phyloP scores from a whole-genome alignment of 371 early-diverging fungal species.

The Rhizopus arrhizus region DNA sequence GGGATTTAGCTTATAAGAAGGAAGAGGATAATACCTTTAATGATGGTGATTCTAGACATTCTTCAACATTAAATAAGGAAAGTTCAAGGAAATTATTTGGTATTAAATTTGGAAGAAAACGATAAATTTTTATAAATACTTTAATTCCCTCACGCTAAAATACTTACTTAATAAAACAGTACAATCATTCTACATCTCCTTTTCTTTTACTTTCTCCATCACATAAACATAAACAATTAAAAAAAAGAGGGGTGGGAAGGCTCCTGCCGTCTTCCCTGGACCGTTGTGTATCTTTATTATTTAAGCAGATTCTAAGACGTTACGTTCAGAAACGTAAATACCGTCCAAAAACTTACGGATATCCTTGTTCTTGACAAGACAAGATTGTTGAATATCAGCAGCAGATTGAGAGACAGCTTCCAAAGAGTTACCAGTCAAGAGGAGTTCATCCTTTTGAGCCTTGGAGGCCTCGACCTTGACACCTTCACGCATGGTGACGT shows the following conservation, averaged over 20 bases:
- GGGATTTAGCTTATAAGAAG: slow-evolving; percentile 30
- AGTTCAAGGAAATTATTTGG: slow-evolving; percentile 36
- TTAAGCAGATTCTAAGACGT: slow-evolving; percentile 43
- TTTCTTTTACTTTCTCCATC: background rate
- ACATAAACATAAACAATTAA: slow-evolving; percentile 10
- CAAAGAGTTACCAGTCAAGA: slow-evolving; percentile 95
- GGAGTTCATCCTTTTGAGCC: slow-evolving; percentile 95
- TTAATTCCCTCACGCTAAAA: background rate
- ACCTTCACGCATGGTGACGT: slow-evolving; percentile 91
- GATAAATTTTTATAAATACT: slow-evolving; percentile 20
- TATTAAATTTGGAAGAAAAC: slow-evolving; percentile 40
- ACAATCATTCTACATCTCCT: background rate
- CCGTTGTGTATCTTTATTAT: slow-evolving; percentile 52
- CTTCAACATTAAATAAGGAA: slow-evolving; percentile 18
- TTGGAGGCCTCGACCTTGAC: slow-evolving; percentile 84
- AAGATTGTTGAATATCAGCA: slow-evolving; percentile 80
- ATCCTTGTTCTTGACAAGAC: slow-evolving; percentile 88
- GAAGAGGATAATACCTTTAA: slow-evolving; percentile 36
- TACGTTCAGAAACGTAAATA: slow-evolving; percentile 95
- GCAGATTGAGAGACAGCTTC: slow-evolving; percentile 98
- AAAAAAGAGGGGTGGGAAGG: slow-evolving; percentile 49
- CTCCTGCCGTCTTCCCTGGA: slow-evolving; percentile 50
- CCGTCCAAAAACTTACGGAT: slow-evolving; percentile 99
- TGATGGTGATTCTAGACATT: slow-evolving; percentile 42
- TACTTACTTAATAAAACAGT: background rate